Evolutionary conservation across 495 filamentous ascomycete genomes (phyloP), one percentile per base, ranked within the genome.

Genomic region (Parmelia sp.): DNA sequence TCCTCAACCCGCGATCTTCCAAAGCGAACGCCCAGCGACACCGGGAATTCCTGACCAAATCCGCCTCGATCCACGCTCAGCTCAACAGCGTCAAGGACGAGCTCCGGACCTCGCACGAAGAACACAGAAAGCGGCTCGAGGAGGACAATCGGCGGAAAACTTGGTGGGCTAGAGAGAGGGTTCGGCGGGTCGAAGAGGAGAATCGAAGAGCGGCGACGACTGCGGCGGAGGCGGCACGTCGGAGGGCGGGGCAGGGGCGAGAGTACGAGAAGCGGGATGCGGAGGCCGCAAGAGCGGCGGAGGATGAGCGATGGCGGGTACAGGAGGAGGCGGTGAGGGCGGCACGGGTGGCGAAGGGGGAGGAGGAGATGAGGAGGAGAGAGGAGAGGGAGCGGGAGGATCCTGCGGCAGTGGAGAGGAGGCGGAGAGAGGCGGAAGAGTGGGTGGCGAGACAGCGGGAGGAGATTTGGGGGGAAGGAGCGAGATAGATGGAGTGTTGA

Each of bases 111-210:
- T n/a, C 45, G 0, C 25, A 51, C 15, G 45, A 51, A 51, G 45
- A 51, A 0, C 45, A 51, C 23, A 51, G 9, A 10, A 29, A 29
- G 23, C 1, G 25, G n/a, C 23, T 29, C 23, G 23, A 51, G 23
- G 4, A 27, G 11, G 45, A 51, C 23, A 51, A 27, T n/a, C 5
- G 1, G 10, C 45, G 45, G 23, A 51, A 51, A 7, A 51, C 25
- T n/a, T 51, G 23, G 45, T 51, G 45, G 45, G 45, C 45, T 12
- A 51, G 23, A n/a, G 45, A 51, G 45, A 27, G 45, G 45, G 45
- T 29, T 23, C 25, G 25, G 10, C 45, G 45, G 10, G 45, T 27
- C 23, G 45, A 51, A 11, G 45, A 51, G 25, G 45, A 51, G 23
- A 51, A 51, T 12, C 23, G 45, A 19, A 51, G 45, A 51, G 45